Evolutionary conservation across 2,329 filamentous ascomycete species (phyloP), one percentile per base, ranked within the genome.

Genomic region (Beauveria varroae): DNA sequence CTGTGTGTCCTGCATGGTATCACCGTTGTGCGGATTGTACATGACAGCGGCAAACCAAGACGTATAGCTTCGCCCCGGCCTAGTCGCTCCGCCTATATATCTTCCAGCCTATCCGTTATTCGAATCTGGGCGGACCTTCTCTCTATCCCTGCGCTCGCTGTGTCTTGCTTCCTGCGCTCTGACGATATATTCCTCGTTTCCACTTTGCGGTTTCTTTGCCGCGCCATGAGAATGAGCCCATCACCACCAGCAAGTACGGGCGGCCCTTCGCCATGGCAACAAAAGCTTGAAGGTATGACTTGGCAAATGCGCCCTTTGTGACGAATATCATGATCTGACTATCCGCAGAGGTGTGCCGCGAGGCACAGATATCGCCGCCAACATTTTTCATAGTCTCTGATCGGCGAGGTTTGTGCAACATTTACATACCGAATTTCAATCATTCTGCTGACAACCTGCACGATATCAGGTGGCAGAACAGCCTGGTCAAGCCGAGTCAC

Each of bases 401-500:
- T 72, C 81, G 86, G 72, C 80, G 87, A 80, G 86, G 86, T 87
- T 77, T 68, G 74, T 56, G 24, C 20, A 14, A 34, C 18, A 9
- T 30, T 9, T 49, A 14, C 34, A 41, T 41, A 22, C n/a, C 22
- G 5, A 34, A 53, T 34, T 37, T 26, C 34, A 14, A 37, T 16
- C 34, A 37, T 10, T 37, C 30, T 30, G 8, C 50, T 60, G 68
- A 68, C 58, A 62, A 64, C 61, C 12, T 63, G 51, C 4, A 63
- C 22, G 26, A 22, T 20, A 37, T 24, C 34, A 95, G 92, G 91
- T 67, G 91, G 91, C 66, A 89, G 92, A 68, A 96, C 92, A 62
- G 92, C 92, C 62, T 96, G 92, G 92, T 93, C 91, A 62, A 89
- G 88, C 78, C 83, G 82, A 63, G 91, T 96, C 62, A 85, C 80